These are phyloP conservation scores for Globisporangium spinosum DNA, from an alignment of 352 stramenopile species.

Conservation along the genomic window DNA sequence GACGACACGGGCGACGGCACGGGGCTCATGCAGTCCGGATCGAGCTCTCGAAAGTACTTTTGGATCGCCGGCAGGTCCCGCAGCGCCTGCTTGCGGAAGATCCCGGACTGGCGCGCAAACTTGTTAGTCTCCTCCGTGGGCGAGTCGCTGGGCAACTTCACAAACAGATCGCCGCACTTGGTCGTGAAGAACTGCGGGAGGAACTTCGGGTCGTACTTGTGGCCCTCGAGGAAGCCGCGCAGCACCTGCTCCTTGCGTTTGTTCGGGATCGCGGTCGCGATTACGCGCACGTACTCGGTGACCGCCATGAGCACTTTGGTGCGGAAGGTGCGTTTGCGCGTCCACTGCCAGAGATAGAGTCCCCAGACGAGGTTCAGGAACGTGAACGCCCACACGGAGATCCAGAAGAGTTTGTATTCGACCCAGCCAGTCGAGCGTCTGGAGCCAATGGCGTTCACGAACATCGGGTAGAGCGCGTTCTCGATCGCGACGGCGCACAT, in stretches of 20 bases:
- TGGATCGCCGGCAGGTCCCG: constrained; percentile 13
- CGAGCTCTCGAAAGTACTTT: constrained; percentile 14
- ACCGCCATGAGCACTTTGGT: constrained; percentile 3
- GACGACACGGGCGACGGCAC: constrained; percentile 2
- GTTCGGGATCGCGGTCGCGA: constrained; percentile 17
- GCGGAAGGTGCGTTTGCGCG: not conserved
- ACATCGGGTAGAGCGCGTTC: constrained; percentile 41
- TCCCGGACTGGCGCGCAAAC: not conserved
- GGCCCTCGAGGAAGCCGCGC: constrained; percentile 9
- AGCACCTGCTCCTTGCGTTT: constrained; percentile 17
- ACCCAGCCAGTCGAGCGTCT: not conserved
- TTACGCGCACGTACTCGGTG: constrained; percentile 5
- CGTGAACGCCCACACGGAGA: constrained; percentile 25
- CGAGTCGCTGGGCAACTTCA: constrained; percentile 19
- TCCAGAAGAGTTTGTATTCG: constrained; percentile 16
- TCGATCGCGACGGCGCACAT: constrained; percentile 48
- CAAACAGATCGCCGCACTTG: constrained; percentile 15
- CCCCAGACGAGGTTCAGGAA: constrained; percentile 26
- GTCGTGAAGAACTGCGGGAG: constrained; percentile 15
- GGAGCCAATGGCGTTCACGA: constrained; percentile 16
- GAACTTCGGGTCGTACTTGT: constrained; percentile 1
- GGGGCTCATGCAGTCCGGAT: not conserved
- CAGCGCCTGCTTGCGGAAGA: constrained; percentile 7
- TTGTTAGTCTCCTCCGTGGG: constrained; percentile 9
- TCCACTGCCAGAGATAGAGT: not conserved